Percentiles rank a stretch among this genome's conserved stretches.
Conservation (phyloP, 495 filamentous ascomycete species). For the Pyrenula aspistea region DNA sequence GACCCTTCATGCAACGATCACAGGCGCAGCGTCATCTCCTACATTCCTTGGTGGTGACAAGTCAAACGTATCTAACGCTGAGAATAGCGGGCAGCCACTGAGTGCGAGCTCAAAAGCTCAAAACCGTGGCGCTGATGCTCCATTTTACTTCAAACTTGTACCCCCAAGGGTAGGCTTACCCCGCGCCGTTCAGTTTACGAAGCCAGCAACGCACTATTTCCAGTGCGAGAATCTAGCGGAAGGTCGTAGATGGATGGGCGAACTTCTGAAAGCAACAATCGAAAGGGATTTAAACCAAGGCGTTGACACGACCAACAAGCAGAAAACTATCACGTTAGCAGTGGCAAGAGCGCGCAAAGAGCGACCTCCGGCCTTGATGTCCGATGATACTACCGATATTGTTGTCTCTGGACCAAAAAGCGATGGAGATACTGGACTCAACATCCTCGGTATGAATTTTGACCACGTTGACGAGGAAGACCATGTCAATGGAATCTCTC, state of each 20-base stretch:
- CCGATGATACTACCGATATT: slow-evolving; percentile 38
- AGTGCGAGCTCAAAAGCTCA: slow-evolving; percentile 14
- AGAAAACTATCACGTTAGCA: slow-evolving; percentile 79
- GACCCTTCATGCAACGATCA: slow-evolving; percentile 81
- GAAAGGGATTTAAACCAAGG: slow-evolving; percentile 73
- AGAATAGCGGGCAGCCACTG: slow-evolving; percentile 10
- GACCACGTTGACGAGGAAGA: slow-evolving; percentile 2
- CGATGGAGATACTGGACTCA: slow-evolving; percentile 13
- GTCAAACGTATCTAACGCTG: slow-evolving; percentile 31
- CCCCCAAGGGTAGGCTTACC: slow-evolving; percentile 81
- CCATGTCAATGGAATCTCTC: not conserved
- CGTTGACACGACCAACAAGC: slow-evolving; percentile 84
- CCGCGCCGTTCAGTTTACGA: slow-evolving; percentile 91
- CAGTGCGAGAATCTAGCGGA: slow-evolving; percentile 82
- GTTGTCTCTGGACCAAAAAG: slow-evolving; percentile 9
- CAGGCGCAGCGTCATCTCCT: slow-evolving; percentile 67
- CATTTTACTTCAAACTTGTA: slow-evolving; percentile 98
- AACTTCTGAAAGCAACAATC: slow-evolving; percentile 97
- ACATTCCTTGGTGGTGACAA: slow-evolving; percentile 54
- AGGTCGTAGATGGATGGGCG: slow-evolving; percentile 95
- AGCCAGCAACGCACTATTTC: slow-evolving; percentile 94
- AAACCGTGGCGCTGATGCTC: slow-evolving; percentile 31
- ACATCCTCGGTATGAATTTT: slow-evolving; percentile 14
- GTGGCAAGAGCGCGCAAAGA: slow-evolving; percentile 75
- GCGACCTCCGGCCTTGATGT: slow-evolving; percentile 79